phyloP scores from a whole-genome alignment of 78 protist species.

The Speleostelium caveatum region DNA sequence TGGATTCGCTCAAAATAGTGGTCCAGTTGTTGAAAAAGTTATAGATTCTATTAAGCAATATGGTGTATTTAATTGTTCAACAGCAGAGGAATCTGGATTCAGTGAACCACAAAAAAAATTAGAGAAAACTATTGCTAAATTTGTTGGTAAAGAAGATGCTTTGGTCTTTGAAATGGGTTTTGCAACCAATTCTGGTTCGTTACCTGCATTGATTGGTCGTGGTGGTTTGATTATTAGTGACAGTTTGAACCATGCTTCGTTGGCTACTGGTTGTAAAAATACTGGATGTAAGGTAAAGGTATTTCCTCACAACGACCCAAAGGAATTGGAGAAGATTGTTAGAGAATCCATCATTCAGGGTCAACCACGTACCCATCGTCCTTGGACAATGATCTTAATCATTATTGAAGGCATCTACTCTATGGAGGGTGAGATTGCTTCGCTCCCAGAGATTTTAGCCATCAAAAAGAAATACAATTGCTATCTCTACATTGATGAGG shows the following conservation, averaged over 20 bases:
- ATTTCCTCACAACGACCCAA: slow-evolving; percentile 96
- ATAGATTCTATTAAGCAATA: slow-evolving; percentile 37
- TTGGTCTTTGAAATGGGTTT: slow-evolving; percentile 98
- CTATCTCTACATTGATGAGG: slow-evolving; percentile 99
- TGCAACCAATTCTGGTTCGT: slow-evolving; percentile 97
- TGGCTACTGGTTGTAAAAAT: slow-evolving; percentile 94
- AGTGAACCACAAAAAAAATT: slow-evolving; percentile 55
- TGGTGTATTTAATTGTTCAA: slow-evolving; percentile 53
- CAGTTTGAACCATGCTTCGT: slow-evolving; percentile 95
- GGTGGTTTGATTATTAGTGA: slow-evolving; percentile 95
- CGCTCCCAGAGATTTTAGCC: slow-evolving; percentile 87
- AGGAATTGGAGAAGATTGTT: slow-evolving; percentile 89
- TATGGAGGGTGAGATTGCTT: slow-evolving; percentile 98
- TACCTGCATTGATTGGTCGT: slow-evolving; percentile 91
- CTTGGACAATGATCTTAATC: slow-evolving; percentile 95
- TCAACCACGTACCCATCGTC: slow-evolving; percentile 94
- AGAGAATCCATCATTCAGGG: slow-evolving; percentile 87
- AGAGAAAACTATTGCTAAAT: slow-evolving; percentile 92
- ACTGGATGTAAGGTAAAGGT: slow-evolving; percentile 91
- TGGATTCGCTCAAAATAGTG: slow-evolving; percentile 95
- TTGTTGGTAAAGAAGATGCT: slow-evolving; percentile 93
- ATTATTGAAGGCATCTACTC: slow-evolving; percentile 98
- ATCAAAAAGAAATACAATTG: slow-evolving; percentile 96
- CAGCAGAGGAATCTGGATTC: slow-evolving; percentile 52
- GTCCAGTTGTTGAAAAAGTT: slow-evolving; percentile 80